These are phyloP conservation scores for Miscanthus lutarioriparius DNA, from an alignment of 176 grass and related monocot genomes.

Conservation along the genomic window DNA sequence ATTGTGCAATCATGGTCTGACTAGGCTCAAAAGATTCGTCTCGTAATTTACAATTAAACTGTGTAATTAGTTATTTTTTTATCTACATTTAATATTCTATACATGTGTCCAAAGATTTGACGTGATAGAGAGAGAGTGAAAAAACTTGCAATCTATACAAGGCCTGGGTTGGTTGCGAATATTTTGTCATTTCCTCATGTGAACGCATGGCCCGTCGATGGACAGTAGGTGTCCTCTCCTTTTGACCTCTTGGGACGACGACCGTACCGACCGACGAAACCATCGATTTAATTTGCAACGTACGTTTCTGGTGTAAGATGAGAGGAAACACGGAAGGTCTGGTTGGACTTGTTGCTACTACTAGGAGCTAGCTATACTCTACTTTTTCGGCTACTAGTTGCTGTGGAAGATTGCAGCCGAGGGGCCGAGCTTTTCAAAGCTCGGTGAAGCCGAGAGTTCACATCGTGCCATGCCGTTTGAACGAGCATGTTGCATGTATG, in stretches of 20 bases:
- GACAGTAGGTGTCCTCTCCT: background rate
- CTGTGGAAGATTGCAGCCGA: constrained; percentile 5
- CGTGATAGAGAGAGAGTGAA: no score
- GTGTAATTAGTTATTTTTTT: no score
- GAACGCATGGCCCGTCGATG: background rate
- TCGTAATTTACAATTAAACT: no score
- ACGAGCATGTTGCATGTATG: background rate
- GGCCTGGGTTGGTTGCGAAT: background rate
- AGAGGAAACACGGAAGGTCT: background rate
- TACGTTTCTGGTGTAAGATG: background rate
- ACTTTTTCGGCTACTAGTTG: background rate
- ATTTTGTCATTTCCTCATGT: background rate
- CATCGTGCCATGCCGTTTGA: constrained; percentile 7
- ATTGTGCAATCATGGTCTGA: no score
- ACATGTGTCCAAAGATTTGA: no score
- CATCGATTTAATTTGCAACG: background rate
- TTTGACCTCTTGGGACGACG: constrained; percentile 10
- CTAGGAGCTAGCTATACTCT: background rate
- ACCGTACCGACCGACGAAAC: background rate
- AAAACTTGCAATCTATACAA: no score
- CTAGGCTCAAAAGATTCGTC: no score
- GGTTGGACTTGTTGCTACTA: background rate
- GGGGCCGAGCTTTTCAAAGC: background rate
- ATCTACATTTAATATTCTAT: no score
- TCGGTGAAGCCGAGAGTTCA: background rate